These are phyloP conservation scores for Pseudogymnoascus sp. DNA, from an alignment of 2,329 filamentous ascomycete genomes.

Conservation along the genomic window DNA sequence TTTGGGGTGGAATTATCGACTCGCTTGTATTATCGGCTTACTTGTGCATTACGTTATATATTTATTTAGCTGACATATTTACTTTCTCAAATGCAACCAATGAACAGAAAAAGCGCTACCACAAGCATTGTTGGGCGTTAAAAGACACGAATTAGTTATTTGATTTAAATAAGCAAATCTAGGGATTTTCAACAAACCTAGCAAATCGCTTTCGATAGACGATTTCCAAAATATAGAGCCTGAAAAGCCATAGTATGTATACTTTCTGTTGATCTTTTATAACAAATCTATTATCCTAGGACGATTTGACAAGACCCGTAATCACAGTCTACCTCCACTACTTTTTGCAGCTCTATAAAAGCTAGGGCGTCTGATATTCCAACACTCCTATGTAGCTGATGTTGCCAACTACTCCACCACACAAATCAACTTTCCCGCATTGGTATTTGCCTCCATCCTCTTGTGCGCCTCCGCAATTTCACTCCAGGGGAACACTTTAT, in stretches of 20 bases:
- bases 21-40: too few relatives aligned
- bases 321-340: background rate
- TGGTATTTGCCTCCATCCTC: slow-evolving; percentile 64
- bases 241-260: background rate
- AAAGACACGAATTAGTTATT: too few relatives aligned
- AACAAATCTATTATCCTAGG: background rate
- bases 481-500: slow-evolving; percentile 77
- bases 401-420: slow-evolving; percentile 34
- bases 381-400: slow-evolving; percentile 12
- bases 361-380: background rate
- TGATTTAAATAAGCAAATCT: background rate
- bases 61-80: too few relatives aligned
- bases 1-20: too few relatives aligned
- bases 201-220: background rate
- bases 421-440: slow-evolving; percentile 65
- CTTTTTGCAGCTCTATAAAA: background rate
- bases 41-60: too few relatives aligned
- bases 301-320: background rate
- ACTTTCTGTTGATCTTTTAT: background rate
- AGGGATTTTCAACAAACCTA: background rate
- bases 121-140: background rate
- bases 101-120: background rate
- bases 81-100: too few relatives aligned
- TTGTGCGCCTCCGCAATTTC: slow-evolving; percentile 65
- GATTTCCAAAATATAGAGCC: background rate